Evolutionary conservation across 2,329 filamentous ascomycete genomes (phyloP).

Genomic region (Madurella fahalii): DNA sequence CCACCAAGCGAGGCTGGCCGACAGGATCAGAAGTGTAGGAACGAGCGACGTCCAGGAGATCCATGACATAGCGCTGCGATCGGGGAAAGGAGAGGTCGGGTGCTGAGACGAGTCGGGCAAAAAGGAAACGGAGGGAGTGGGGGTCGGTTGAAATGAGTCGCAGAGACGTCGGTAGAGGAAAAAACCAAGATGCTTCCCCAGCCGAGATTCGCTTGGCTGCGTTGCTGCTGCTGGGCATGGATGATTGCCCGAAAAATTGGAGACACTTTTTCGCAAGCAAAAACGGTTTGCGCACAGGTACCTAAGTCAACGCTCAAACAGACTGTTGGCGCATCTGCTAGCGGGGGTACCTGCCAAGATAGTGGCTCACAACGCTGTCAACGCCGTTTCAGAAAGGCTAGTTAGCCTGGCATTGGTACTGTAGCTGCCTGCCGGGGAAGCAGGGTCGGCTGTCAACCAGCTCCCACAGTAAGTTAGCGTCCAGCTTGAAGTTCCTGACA

Average conservation of each 20-base stretch:
- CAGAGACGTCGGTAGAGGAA: slow-evolving; percentile 13
- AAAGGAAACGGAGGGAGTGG: slow-evolving; percentile 21
- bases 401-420: too few species aligned
- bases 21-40: slow-evolving; percentile 42
- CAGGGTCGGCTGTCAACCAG: too few species aligned
- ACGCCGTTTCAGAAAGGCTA: too few species aligned
- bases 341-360: slow-evolving; percentile 13
- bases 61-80: slow-evolving; percentile 47
- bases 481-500: too few species aligned
- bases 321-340: not conserved
- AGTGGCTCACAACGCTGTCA: not conserved
- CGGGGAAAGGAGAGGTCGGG: slow-evolving; percentile 14
- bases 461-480: too few species aligned
- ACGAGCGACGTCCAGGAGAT: slow-evolving; percentile 43
- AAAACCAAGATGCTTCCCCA: slow-evolving; percentile 13
- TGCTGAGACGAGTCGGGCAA: slow-evolving; percentile 21
- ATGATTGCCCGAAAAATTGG: slow-evolving; percentile 11
- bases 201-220: slow-evolving; percentile 13
- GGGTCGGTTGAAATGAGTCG: slow-evolving; percentile 15
- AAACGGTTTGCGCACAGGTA: too few species aligned
- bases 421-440: too few species aligned
- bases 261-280: slow-evolving; percentile 2
- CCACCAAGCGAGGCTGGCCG: slow-evolving; percentile 42
- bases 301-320: slow-evolving; percentile 3
- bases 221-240: not conserved